Base-by-base conservation (phyloP, 2,329 filamentous ascomycete genomes). In the Penicillium oxalicum region DNA sequence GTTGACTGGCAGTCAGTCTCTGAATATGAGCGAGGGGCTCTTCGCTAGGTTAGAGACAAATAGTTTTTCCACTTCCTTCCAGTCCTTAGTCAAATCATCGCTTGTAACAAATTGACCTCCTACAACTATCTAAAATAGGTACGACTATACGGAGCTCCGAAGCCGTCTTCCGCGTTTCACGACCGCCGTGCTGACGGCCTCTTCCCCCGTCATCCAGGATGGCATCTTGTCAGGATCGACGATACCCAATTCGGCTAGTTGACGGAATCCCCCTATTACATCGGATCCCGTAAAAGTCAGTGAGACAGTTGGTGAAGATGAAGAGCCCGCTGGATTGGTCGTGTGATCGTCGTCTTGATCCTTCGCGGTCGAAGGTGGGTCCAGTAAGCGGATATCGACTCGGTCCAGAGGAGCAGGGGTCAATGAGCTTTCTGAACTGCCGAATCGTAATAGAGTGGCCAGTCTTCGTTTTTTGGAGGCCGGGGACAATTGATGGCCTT, bases 161-260 rank as follows among this genome's bases (percentile, higher is more conserved):
- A 66, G 41, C n/a, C 61, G 59, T 29, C 46, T 59, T 8, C 88
- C 88, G 50, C 81, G 68, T 54, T 76, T 78, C 4, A 94, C 81
- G 27, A 81, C 77, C 0, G 87, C 86, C 34, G 83, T 76, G 45
- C 87, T 93, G 4, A 93, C 82, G 0, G 84, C 86, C 39, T 89
- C 86, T 61, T 95, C 89, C 2, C 89, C 90, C 1, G 88, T 93
- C 84, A 95, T 85, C 88, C 89, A 95, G 0, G 86, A 86, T 0
- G 90, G 89, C 86, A 94, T 91, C 47, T 75, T 80, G 60, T 83
- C 78, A 1, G 88, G 85, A 62, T 94, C 82, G 26, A 95, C 74
- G 4, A 73, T 56, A 0, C 88, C 88, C 12, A 80, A 72, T 66
- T 94, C 88, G 0, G 91, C 86, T 29, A 95, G 75, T 61, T 86